A percentile compares a stretch with the other conserved stretches of the same genome.
phyloP scores from a whole-genome alignment of 257 asterid genomes.

The Solanum clarkiae region DNA sequence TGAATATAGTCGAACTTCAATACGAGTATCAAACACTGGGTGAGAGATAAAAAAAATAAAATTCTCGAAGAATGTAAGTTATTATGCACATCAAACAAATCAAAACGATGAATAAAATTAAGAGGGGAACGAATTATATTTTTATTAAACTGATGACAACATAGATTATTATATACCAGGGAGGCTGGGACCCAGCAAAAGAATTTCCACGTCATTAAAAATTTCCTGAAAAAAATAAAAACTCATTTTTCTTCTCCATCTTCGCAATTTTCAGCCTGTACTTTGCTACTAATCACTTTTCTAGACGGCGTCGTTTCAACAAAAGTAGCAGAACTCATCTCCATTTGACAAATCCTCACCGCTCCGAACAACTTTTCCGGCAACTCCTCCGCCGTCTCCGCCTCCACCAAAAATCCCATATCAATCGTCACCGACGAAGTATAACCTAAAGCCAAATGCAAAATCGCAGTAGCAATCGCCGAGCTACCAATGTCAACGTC shows the following conservation, averaged over 20 bases:
- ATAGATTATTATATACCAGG: background rate
- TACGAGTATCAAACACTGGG: fast-evolving
- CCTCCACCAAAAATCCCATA: constrained; percentile 91
- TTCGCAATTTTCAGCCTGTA: background rate
- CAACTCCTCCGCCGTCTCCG: constrained; percentile 58
- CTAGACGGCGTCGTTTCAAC: constrained; percentile 41
- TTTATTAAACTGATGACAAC: background rate
- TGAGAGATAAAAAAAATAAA: too few relatives aligned
- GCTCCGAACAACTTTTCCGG: constrained; percentile 84
- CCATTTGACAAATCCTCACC: constrained; percentile 84
- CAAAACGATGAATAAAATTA: background rate
- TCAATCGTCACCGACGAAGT: constrained; percentile 79
- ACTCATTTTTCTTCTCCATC: background rate
- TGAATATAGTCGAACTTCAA: too few relatives aligned
- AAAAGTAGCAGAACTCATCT: constrained; percentile 62
- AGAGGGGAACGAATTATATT: background rate
- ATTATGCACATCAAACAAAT: too few relatives aligned
- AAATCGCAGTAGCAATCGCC: constrained; percentile 71
- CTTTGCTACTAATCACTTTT: constrained; percentile 20
- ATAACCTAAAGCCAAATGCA: constrained; percentile 74
- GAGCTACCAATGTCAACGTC: constrained; percentile 92
- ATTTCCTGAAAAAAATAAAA: background rate
- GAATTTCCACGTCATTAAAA: background rate
- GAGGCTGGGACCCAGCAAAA: background rate
- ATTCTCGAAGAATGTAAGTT: too few relatives aligned